Conservation (phyloP, 202 grass and related monocot genomes). For the Zizania palustris region DNA sequence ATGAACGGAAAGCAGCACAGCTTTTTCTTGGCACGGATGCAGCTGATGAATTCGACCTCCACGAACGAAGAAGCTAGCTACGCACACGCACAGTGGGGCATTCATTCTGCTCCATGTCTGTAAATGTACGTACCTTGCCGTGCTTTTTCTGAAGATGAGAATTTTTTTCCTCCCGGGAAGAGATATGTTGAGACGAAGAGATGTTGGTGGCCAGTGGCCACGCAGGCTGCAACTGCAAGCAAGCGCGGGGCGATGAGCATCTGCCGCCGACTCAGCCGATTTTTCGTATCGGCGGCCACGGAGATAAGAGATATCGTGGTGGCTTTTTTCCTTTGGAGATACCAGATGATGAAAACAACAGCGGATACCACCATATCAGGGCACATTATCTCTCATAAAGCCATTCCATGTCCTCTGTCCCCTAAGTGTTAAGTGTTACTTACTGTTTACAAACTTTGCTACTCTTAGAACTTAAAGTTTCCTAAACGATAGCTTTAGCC, state of each 20-base stretch:
- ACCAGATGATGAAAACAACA: conserved; percentile 51
- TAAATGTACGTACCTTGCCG: not conserved
- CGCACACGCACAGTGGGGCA: not conserved
- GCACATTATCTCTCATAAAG: conserved; percentile 31
- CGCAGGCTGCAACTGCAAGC: not conserved
- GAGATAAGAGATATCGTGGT: conserved; percentile 47
- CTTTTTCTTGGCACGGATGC: not conserved
- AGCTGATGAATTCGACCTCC: conserved; percentile 27
- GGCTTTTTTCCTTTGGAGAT: conserved; percentile 51
- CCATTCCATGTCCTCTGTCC: conserved; percentile 37
- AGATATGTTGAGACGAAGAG: not conserved
- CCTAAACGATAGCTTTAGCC: not conserved
- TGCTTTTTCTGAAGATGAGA: conserved; percentile 3
- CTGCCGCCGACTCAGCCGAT: conserved; percentile 16
- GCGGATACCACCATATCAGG: conserved; percentile 25
- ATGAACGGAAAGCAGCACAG: not conserved
- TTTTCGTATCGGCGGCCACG: conserved; percentile 15
- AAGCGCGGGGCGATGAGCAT: conserved; percentile 22
- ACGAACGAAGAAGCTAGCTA: not conserved
- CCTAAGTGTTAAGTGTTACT: conserved; percentile 20
- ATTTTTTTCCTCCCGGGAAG: not conserved
- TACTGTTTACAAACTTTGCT: too few species aligned
- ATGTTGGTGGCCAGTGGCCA: conserved; percentile 39
- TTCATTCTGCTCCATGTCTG: conserved; percentile 10
- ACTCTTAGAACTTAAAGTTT: too few species aligned